Base-by-base conservation (phyloP, 345 rosid genomes). In the Mallotus nudiflorus region DNA sequence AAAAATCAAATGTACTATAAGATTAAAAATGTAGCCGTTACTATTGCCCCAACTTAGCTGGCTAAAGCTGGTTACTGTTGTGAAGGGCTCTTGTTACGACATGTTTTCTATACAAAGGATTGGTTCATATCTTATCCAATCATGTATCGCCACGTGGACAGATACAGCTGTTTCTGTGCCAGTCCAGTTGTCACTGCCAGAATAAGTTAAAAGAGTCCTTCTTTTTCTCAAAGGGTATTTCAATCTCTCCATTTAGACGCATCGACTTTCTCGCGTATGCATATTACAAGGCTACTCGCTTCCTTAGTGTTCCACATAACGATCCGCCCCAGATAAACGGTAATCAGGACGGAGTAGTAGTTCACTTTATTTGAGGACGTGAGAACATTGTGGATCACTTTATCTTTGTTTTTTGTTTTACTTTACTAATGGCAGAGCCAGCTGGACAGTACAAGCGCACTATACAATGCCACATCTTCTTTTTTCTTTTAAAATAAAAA, bases 171-270 rank as follows among this genome's bases (percentile, higher is more conserved):
- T 62, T 66, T 33, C 67, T 45, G 51, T 51, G 35, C 58, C 58
- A 66, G 78, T 73, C 82, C 88, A 85, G 84, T 76, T 82, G 85
- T 84, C 84, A 56, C 71, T 77, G 84, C 72, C 77, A 16, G 68
- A 14, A 29, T n/a, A 68, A 67, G 77, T 65, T 58, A 20, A 62
- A 62, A 66, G 54, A 70, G 63, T 14, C 68, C 80, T 22, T 16
- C 79, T 69, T 73, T 73, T 65, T 8, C 72, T 45, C 49, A 48
- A 46, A 6, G 45, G 61, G 55, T 74, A 42, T 71, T 82, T 48
- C 65, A n/a, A 58, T 55, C n/a, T 39, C 58, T 28, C 7, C 15
- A 49, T 33, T 14, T 11, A 4, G 18, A 27, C 2, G 19, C 24
- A 4, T 18, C 6, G 3, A 2, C 14, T 59, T 10, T 24, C 28